Evolutionary conservation across 2,329 filamentous ascomycete species (phyloP).

Genomic region (Fonsecaea pedrosoi): DNA sequence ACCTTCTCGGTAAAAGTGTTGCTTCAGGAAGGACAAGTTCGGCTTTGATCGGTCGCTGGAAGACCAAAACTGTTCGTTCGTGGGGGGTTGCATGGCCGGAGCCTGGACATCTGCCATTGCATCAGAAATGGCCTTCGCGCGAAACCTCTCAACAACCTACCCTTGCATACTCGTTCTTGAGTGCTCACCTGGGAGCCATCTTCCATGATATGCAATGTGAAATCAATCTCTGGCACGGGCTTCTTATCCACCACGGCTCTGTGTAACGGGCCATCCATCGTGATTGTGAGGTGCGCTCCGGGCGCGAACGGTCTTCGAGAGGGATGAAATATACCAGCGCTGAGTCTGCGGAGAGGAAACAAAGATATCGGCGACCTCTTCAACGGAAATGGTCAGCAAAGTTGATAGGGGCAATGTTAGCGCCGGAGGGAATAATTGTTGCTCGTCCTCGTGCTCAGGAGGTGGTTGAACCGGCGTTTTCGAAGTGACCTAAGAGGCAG

Average conservation of each 20-base stretch:
- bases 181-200: constrained; percentile 96
- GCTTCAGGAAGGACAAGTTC: constrained; percentile 91
- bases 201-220: constrained; percentile 98
- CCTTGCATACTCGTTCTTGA: constrained; percentile 96
- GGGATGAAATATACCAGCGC: background rate
- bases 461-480: constrained; percentile 1
- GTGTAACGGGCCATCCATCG: constrained; percentile 65
- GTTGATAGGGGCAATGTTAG: constrained; percentile 15
- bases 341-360: background rate
- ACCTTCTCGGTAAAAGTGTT: constrained; percentile 97
- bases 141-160: constrained; percentile 58
- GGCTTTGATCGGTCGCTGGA: constrained; percentile 86
- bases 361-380: constrained; percentile 3
- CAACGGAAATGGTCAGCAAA: constrained; percentile 18
- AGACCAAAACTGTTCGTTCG: constrained; percentile 92
- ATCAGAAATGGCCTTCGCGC: constrained; percentile 16
- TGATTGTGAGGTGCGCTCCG: constrained; percentile 38
- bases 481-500: background rate
- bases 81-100: constrained; percentile 89
- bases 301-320: constrained; percentile 28
- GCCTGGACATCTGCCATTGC: constrained; percentile 85
- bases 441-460: constrained; percentile 11
- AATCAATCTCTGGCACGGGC: constrained; percentile 96
- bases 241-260: constrained; percentile 94
- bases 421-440: constrained; percentile 13